phyloP scores from a whole-genome alignment of 352 stramenopile species.

The Phytophthora uliginosa region DNA sequence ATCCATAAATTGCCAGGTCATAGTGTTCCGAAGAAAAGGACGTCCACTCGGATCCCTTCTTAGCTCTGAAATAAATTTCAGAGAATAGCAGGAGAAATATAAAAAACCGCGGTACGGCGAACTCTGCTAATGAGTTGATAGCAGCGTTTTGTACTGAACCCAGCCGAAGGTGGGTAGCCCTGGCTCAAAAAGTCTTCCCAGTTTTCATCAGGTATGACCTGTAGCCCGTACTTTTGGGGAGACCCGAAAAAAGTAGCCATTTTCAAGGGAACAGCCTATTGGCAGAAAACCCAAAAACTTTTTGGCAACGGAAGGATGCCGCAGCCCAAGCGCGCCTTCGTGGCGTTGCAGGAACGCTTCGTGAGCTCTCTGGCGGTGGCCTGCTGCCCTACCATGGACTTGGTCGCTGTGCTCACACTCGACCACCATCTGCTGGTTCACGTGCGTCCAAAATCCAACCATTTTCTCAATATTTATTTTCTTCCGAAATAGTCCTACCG shows the following conservation, averaged over 20 bases:
- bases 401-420: constrained; percentile 73
- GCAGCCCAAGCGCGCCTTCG: constrained; percentile 49
- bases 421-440: constrained; percentile 81
- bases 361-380: constrained; percentile 55
- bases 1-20: no score
- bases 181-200: no score
- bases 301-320: not conserved
- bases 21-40: no score
- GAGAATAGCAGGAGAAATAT: no score
- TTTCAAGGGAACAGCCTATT: not conserved
- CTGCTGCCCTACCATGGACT: constrained; percentile 85
- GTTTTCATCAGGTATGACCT: no score
- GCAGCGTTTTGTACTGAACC: no score
- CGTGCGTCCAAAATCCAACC: constrained; percentile 45
- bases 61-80: no score
- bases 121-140: no score
- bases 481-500: not conserved
- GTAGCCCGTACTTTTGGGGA: no score
- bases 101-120: no score
- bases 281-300: not conserved
- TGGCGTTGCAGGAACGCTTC: constrained; percentile 80
- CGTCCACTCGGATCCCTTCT: no score
- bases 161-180: no score
- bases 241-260: not conserved
- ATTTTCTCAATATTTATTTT: not conserved